These are phyloP conservation scores for Phytophthora macrochlamydospora DNA, from an alignment of 352 stramenopile species.

Conservation along the genomic window DNA sequence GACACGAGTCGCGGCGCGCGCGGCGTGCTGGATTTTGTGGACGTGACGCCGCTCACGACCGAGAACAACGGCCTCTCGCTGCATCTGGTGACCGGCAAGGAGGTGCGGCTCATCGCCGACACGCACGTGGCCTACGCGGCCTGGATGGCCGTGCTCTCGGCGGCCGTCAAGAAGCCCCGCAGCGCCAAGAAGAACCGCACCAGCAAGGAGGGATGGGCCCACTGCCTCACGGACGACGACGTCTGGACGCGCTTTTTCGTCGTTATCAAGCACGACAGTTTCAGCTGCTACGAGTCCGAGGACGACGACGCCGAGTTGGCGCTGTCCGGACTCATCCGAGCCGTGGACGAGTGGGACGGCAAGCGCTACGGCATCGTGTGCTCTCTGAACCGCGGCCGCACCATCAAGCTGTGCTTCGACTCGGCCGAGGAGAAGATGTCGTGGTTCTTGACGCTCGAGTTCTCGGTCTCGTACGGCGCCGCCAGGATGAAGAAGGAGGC, in stretches of 20 bases:
- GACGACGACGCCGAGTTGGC: constrained; percentile 71
- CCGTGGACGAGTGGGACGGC: constrained; percentile 75
- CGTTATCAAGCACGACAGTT: constrained; percentile 78
- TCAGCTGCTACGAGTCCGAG: constrained; percentile 79
- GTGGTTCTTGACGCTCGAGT: constrained; percentile 82
- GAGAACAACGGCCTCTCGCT: constrained; percentile 81
- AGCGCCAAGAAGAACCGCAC: constrained; percentile 49
- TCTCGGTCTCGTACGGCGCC: constrained; percentile 67
- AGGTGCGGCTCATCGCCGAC: constrained; percentile 78
- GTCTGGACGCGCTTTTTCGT: constrained; percentile 79
- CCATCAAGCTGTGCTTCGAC: constrained; percentile 81
- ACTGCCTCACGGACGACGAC: constrained; percentile 77
- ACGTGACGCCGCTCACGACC: constrained; percentile 70
- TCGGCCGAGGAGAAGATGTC: constrained; percentile 85
- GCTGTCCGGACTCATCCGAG: constrained; percentile 68
- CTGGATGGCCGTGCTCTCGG: constrained; percentile 76
- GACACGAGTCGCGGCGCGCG: constrained; percentile 63
- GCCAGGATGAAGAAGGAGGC: constrained; percentile 76
- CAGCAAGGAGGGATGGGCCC: constrained; percentile 75
- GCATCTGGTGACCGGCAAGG: constrained; percentile 66
- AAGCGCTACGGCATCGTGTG: constrained; percentile 77
- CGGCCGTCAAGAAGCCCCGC: constrained; percentile 61
- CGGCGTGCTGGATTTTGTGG: constrained; percentile 70
- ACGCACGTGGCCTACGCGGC: constrained; percentile 81
- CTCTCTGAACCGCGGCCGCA: constrained; percentile 68